Percentiles rank a stretch among this genome's conserved stretches.
Conservation (phyloP, 1,139 yeast genomes). For the Debaryomyces robertsiae region DNA sequence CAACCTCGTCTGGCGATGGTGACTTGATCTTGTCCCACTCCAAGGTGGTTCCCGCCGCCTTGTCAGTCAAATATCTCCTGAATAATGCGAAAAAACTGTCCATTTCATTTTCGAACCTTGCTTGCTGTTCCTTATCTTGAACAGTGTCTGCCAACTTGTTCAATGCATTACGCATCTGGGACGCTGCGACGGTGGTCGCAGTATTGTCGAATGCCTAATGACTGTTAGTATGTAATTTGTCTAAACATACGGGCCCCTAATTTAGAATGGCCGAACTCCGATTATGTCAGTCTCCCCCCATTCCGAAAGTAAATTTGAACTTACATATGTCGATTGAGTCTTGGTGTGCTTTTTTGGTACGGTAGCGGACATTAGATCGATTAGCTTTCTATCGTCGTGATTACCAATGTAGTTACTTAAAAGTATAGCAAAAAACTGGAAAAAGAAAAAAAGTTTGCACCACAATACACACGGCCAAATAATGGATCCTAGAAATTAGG, state of each 20-base stretch:
- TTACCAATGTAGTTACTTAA: constrained; percentile 1
- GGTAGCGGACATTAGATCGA: constrained; percentile 11
- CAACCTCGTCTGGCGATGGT: constrained; percentile 85
- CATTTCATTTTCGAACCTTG: constrained; percentile 85
- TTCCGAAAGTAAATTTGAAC: constrained; percentile 20
- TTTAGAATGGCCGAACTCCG: neutral
- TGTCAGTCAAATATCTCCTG: constrained; percentile 88
- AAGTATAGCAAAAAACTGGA: constrained; percentile 1
- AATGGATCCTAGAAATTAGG: neutral
- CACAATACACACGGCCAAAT: neutral
- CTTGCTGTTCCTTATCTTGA: constrained; percentile 54
- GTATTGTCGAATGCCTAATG: constrained; percentile 87
- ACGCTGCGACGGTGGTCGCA: constrained; percentile 94
- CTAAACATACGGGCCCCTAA: neutral
- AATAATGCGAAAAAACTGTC: constrained; percentile 91
- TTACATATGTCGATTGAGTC: constrained; percentile 69
- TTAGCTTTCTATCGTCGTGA: neutral
- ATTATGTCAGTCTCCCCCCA: neutral
- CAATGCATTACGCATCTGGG: constrained; percentile 96
- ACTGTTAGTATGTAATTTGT: constrained; percentile 24
- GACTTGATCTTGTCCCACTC: constrained; percentile 97
- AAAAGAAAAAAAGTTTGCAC: constrained; percentile 1
- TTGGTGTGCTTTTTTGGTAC: constrained; percentile 64
- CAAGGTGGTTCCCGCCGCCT: constrained; percentile 80
- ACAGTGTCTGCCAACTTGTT: constrained; percentile 87